Evolutionary conservation across 768 basidiomycete genomes (phyloP).

Genomic region (Naematelia aurantialba): DNA sequence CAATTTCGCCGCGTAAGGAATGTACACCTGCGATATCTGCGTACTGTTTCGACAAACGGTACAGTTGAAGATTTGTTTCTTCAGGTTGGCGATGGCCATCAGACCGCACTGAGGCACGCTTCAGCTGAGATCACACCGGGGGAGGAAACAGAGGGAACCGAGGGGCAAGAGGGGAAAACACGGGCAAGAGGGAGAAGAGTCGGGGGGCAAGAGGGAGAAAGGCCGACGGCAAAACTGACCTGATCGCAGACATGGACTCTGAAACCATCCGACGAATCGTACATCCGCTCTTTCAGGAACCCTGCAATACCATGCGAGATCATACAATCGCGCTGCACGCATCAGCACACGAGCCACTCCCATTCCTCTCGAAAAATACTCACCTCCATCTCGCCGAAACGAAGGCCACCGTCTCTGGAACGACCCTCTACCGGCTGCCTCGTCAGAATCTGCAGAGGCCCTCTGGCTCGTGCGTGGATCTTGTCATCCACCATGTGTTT

Average conservation of each 20-base stretch:
- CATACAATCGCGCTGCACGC: slow-evolving; percentile 88
- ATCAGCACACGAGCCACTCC: not conserved
- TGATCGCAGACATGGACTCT: slow-evolving; percentile 41
- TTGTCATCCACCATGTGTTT: slow-evolving; percentile 99
- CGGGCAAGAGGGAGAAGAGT: no score
- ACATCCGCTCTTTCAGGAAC: slow-evolving; percentile 92
- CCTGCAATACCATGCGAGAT: slow-evolving; percentile 98
- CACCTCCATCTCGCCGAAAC: slow-evolving; percentile 98
- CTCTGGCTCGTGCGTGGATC: slow-evolving; percentile 95
- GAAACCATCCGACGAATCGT: slow-evolving; percentile 50
- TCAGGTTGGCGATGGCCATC: slow-evolving; percentile 96
- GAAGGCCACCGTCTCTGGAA: slow-evolving; percentile 95
- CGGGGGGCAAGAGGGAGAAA: not conserved
- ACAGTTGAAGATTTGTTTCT: slow-evolving; percentile 99
- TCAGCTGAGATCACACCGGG: no score
- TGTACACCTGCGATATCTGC: slow-evolving; percentile 67
- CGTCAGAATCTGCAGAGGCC: slow-evolving; percentile 95
- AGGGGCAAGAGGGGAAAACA: no score
- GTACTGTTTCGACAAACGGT: slow-evolving; percentile 97
- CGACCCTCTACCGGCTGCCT: slow-evolving; percentile 97
- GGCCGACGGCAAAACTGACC: slow-evolving; percentile 6
- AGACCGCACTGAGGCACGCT: slow-evolving; percentile 64
- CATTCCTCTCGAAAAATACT: slow-evolving; percentile 11
- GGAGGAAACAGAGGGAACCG: no score
- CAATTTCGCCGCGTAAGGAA: slow-evolving; percentile 86